phyloP scores from a whole-genome alignment of 306 rosid species.

The Glycine tomentella region DNA sequence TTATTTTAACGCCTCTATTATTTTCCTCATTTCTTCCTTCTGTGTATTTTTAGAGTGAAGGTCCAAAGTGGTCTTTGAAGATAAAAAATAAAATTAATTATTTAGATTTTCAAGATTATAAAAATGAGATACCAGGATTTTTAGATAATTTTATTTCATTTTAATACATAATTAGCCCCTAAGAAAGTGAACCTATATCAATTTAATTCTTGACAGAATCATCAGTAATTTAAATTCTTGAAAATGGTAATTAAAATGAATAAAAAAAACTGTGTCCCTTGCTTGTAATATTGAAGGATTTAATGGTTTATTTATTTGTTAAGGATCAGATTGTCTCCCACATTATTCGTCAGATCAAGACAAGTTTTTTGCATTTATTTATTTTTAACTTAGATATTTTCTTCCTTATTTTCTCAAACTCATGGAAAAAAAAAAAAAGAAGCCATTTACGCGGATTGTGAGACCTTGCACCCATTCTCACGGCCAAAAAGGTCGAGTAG shows the following conservation, averaged over 20 bases:
- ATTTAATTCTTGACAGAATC: neutral
- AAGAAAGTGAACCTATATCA: neutral
- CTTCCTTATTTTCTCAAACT: neutral
- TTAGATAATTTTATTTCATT: too few relatives aligned
- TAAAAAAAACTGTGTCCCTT: neutral
- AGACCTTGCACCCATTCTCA: neutral
- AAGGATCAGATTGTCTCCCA: neutral
- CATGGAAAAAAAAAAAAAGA: neutral
- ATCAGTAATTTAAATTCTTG: slow-evolving; percentile 2
- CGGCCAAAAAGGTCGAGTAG: too few relatives aligned
- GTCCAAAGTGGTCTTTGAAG: neutral
- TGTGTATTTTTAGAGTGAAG: neutral
- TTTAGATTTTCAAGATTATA: neutral
- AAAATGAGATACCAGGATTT: neutral
- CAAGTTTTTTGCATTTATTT: neutral
- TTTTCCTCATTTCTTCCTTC: neutral
- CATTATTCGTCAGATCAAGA: too few relatives aligned
- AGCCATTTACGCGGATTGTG: neutral
- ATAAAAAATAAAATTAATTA: too few relatives aligned
- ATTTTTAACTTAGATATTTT: too few relatives aligned
- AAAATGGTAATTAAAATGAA: too few relatives aligned
- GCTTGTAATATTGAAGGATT: neutral
- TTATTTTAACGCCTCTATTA: neutral
- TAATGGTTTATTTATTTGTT: neutral
- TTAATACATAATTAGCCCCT: neutral